Conservation (phyloP, 2,329 filamentous ascomycete species). For the Amphichorda felina region DNA sequence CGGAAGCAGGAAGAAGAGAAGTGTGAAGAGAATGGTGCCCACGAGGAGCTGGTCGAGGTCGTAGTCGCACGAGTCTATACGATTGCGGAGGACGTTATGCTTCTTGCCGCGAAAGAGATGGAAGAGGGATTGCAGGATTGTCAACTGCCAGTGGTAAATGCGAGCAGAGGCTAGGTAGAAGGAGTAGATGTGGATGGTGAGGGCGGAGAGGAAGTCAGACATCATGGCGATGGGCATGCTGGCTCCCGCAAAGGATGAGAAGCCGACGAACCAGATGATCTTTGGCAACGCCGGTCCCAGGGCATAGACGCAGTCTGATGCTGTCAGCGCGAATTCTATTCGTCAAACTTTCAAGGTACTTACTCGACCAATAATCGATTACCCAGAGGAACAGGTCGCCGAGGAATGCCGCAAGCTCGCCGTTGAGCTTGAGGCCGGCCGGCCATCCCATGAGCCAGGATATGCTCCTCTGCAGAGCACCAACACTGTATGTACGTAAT, state of each 20-base stretch:
- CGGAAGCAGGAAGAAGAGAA: slow-evolving; percentile 87
- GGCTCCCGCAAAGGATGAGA: slow-evolving; percentile 88
- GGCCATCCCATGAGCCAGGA: slow-evolving; percentile 95
- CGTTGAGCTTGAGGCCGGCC: slow-evolving; percentile 89
- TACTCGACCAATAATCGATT: slow-evolving; percentile 93
- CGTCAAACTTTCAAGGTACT: slow-evolving; percentile 21
- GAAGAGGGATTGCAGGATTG: slow-evolving; percentile 93
- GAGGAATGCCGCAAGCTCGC: slow-evolving; percentile 82
- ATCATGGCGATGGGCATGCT: slow-evolving; percentile 95
- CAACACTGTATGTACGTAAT: slow-evolving; percentile 72
- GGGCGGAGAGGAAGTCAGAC: slow-evolving; percentile 80
- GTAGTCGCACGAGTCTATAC: slow-evolving; percentile 98
- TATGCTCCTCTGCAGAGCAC: slow-evolving; percentile 79
- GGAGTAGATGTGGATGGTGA: slow-evolving; percentile 94
- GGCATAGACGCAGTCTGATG: slow-evolving; percentile 66
- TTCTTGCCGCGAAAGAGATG: slow-evolving; percentile 98
- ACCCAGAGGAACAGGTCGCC: slow-evolving; percentile 97
- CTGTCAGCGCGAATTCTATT: too few species aligned
- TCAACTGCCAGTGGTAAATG: slow-evolving; percentile 98
- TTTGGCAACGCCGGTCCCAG: slow-evolving; percentile 72
- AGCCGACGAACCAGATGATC: slow-evolving; percentile 85
- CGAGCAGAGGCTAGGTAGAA: slow-evolving; percentile 95
- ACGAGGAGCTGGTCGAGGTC: slow-evolving; percentile 93
- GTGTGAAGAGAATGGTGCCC: slow-evolving; percentile 90
- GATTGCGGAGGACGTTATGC: slow-evolving; percentile 89